phyloP scores from a whole-genome alignment of 768 basidiomycete species.

The Lentinula edodes region DNA sequence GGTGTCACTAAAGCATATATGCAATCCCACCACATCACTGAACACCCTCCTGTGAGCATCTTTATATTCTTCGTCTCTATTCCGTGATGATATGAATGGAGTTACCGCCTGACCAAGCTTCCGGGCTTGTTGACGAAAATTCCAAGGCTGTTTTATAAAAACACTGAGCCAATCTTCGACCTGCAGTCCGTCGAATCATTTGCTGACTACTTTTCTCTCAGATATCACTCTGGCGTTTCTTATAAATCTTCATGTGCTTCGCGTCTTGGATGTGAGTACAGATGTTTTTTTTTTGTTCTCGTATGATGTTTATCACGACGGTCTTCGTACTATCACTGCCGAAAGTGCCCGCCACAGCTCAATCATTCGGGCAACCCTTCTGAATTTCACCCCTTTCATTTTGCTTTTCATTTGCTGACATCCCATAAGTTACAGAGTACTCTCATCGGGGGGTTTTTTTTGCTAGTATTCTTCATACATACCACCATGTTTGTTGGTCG shows the following conservation, averaged over 20 bases:
- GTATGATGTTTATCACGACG: conserved; percentile 86
- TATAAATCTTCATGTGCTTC: too few species aligned
- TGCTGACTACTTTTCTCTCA: not conserved
- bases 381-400: conserved; percentile 36
- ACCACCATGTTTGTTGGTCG: too few species aligned
- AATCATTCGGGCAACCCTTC: conserved; percentile 73
- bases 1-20: too few species aligned
- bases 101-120: conserved; percentile 75
- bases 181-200: not conserved
- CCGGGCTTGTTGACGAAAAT: conserved; percentile 58
- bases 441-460: too few species aligned
- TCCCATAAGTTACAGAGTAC: too few species aligned
- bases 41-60: conserved; percentile 26
- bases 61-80: conserved; percentile 12
- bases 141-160: conserved; percentile 77
- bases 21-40: too few species aligned
- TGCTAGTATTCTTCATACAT: too few species aligned
- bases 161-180: conserved; percentile 38
- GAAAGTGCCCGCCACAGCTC: conserved; percentile 95
- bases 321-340: conserved; percentile 83
- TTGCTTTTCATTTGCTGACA: too few species aligned
- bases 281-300: conserved; percentile 6
- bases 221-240: not conserved
- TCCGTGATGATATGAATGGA: conserved; percentile 64
- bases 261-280: conserved; percentile 23